phyloP scores from a whole-genome alignment of 805 yeast genomes.

The Tetrapisispora phaffii region DNA sequence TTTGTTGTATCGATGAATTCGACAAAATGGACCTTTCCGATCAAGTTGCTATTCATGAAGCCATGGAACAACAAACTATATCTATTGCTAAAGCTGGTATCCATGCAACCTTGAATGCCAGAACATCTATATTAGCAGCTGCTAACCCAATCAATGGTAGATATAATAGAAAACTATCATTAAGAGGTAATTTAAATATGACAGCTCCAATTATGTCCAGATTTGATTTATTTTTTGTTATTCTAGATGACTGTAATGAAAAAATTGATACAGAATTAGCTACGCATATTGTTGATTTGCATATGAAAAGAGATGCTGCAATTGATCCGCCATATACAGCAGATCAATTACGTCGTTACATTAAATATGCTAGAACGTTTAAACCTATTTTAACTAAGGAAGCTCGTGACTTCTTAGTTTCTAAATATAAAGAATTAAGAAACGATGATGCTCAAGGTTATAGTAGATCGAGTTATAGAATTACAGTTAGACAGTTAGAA shows the following conservation, averaged over 20 bases:
- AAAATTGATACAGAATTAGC: constrained; percentile 84
- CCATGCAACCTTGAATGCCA: constrained; percentile 92
- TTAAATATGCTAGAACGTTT: constrained; percentile 85
- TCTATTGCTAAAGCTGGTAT: constrained; percentile 98
- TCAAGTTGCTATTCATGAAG: constrained; percentile 98
- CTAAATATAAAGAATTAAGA: constrained; percentile 75
- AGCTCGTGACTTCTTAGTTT: constrained; percentile 68
- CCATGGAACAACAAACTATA: constrained; percentile 99
- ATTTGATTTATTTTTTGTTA: constrained; percentile 89
- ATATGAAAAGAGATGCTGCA: constrained; percentile 84
- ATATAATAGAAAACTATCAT: constrained; percentile 75
- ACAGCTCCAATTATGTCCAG: constrained; percentile 98
- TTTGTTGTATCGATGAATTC: constrained; percentile 96
- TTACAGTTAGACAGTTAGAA: constrained; percentile 94
- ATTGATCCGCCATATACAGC: constrained; percentile 82
- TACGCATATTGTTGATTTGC: constrained; percentile 83
- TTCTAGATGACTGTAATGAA: constrained; percentile 90
- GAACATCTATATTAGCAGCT: constrained; percentile 96
- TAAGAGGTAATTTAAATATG: constrained; percentile 84
- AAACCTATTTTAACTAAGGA: constrained; percentile 78
- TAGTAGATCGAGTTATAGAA: constrained; percentile 71
- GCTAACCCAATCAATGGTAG: constrained; percentile 98
- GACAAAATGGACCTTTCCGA: constrained; percentile 94
- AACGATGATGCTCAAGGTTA: constrained; percentile 85
- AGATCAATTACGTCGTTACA: constrained; percentile 79